Evolutionary conservation across 768 basidiomycete genomes (phyloP), one percentile per base, ranked within the genome.

Genomic region (Bullera alba): DNA sequence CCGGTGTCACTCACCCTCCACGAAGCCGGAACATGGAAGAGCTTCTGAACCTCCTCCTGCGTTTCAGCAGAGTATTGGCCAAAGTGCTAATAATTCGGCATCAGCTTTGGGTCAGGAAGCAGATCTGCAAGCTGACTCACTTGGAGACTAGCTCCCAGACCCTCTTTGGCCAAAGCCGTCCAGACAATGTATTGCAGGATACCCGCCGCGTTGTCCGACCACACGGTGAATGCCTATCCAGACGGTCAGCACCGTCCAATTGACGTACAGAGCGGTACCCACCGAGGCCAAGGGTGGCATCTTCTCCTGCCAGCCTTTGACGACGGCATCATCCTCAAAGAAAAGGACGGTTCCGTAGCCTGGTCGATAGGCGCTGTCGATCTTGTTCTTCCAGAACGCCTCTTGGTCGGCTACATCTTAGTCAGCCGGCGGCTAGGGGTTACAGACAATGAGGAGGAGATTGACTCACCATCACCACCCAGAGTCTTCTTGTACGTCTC

Each of bases 301-400:
- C 47, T 65, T 59, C 17, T 48, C 53, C 8, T 44, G 45, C 48
- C 59, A 67, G n/a, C 42, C 47, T 28, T 69, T 57, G 46, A 71
- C 37, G 15, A 64, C 67, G 28, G 60, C 59, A 44, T 72, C 56
- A 54, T 75, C 75, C 29, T 72, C 71, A 48, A 73, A 74, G 59
- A 74, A 65, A 23, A 74, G 48, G 45, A 75, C 65, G 21, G 75
- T 73, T 23, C 74, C 75, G 50, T 69, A 61, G 5, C 64, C 72
- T 10, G 57, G 49, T 39, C 58, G 51, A 51, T 68, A 72, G 8
- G 53, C 48, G 49, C 19, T 50, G 30, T 57, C 53, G 36, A 71
- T 51, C 42, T 65, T 63, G 45, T 53, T 42, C 22, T 57, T 54
- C 56, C 51, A 53, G 42, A 45, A 46, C 4, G 23, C 43, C 34